Conservation (phyloP, 306 rosid species). For the Calophaca sinica region DNA sequence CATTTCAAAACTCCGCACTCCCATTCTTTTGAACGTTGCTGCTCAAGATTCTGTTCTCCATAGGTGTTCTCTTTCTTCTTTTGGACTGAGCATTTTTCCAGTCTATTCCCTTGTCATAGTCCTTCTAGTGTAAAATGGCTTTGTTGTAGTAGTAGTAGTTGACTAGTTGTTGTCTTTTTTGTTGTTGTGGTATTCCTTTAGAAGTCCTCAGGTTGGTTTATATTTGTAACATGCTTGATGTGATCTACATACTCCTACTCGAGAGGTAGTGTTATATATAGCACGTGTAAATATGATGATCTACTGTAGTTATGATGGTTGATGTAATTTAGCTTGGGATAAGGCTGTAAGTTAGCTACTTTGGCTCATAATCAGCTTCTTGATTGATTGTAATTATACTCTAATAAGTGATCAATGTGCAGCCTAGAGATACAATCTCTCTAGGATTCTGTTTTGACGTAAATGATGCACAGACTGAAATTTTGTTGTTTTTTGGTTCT, state of each 20-base stretch:
- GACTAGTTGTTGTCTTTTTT: neutral
- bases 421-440: slow-evolving; percentile 22
- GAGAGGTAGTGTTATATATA: slow-evolving; percentile 9
- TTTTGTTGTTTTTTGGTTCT: slow-evolving; percentile 50
- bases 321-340: slow-evolving; percentile 21
- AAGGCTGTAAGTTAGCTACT: slow-evolving; percentile 7
- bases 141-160: neutral
- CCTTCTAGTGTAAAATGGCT: neutral
- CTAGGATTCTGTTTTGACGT: slow-evolving; percentile 24
- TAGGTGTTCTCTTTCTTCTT: slow-evolving; percentile 17
- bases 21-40: neutral
- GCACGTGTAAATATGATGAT: neutral
- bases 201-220: neutral
- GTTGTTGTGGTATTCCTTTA: neutral
- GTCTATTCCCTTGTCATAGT: neutral
- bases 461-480: slow-evolving; percentile 52
- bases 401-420: slow-evolving; percentile 18
- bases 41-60: slow-evolving; percentile 1
- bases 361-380: slow-evolving; percentile 19
- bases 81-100: slow-evolving; percentile 17
- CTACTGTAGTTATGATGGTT: slow-evolving; percentile 4
- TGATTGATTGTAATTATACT: slow-evolving; percentile 23
- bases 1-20: neutral
- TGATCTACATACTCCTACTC: neutral
- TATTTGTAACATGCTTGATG: slow-evolving; percentile 26